phyloP scores from a whole-genome alignment of 495 filamentous ascomycete species.

The Hyaloscypha hepaticicola region DNA sequence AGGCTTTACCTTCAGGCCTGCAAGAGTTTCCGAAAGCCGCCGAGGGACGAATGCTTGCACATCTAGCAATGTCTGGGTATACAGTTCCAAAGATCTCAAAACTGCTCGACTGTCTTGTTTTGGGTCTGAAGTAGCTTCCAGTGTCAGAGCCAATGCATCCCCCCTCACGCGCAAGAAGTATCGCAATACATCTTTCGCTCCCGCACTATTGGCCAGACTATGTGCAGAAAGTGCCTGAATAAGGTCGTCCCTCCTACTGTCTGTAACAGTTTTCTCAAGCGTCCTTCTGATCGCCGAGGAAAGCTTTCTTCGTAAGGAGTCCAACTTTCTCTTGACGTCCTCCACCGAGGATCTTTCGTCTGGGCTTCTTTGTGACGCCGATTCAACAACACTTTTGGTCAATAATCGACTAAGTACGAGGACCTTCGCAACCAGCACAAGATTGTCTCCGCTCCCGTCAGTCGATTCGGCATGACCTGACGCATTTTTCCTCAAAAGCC shows the following conservation, averaged over 20 bases:
- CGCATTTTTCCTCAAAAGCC: constrained; percentile 31
- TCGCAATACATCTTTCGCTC: constrained; percentile 73
- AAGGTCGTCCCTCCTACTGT: constrained; percentile 47
- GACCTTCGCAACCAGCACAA: constrained; percentile 73
- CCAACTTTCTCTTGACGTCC: constrained; percentile 60
- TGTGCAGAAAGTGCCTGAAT: constrained; percentile 77
- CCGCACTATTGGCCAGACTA: constrained; percentile 77
- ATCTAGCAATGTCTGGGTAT: constrained; percentile 72
- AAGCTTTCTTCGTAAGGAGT: constrained; percentile 58
- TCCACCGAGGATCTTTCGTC: constrained; percentile 52
- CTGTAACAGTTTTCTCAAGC: constrained; percentile 49
- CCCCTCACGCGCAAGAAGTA: constrained; percentile 78
- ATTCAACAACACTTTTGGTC: constrained; percentile 62
- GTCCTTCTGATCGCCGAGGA: constrained; percentile 65
- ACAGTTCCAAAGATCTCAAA: constrained; percentile 64
- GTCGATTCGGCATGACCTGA: constrained; percentile 4
- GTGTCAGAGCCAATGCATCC: constrained; percentile 60
- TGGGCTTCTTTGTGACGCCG: constrained; percentile 36
- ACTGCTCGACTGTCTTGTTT: constrained; percentile 45
- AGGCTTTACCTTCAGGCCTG: constrained; percentile 63
- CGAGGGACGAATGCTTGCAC: constrained; percentile 73
- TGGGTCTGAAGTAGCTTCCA: constrained; percentile 42
- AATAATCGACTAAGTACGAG: constrained; percentile 73
- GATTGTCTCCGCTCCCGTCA: constrained; percentile 52
- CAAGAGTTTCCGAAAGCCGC: constrained; percentile 67